Conservation (phyloP, 2,329 filamentous ascomycete species). For the Claviceps sp. region DNA sequence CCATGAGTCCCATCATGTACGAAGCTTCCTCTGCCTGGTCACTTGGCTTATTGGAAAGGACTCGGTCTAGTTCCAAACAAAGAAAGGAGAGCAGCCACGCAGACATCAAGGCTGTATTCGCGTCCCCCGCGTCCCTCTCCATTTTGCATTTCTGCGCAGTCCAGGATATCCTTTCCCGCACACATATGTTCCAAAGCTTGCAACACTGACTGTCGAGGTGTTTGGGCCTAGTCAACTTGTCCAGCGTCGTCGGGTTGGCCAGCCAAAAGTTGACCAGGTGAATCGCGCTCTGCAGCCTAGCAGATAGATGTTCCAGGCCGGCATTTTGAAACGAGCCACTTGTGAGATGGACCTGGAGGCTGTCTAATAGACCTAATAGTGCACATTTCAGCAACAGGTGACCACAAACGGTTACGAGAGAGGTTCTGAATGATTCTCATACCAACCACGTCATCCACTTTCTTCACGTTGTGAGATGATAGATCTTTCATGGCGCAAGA, state of each 20-base stretch:
- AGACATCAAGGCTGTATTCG: conserved; percentile 21
- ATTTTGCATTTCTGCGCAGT: conserved; percentile 10
- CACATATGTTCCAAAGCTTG: conserved; percentile 54
- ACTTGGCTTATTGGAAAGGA: conserved; percentile 14
- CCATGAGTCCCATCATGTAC: conserved; percentile 51
- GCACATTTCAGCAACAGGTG: neutral
- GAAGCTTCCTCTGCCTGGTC: conserved; percentile 25
- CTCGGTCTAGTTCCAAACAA: conserved; percentile 46
- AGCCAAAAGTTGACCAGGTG: conserved; percentile 10
- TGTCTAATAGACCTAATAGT: conserved; percentile 15
- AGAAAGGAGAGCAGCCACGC: conserved; percentile 49
- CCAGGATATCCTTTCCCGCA: conserved; percentile 28
- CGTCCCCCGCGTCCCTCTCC: conserved; percentile 5
- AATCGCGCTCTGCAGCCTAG: conserved; percentile 17
- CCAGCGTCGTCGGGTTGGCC: neutral
- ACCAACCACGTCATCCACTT: conserved; percentile 2
- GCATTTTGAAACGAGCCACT: conserved; percentile 15
- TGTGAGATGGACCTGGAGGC: conserved; percentile 14
- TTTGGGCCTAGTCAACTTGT: neutral
- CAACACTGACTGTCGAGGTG: conserved; percentile 45
- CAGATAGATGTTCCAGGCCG: conserved; percentile 26
- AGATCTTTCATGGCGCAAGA: neutral
- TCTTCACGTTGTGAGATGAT: neutral
- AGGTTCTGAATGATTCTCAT: neutral
- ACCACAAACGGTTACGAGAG: neutral